phyloP scores from a whole-genome alignment of 805 yeast species.

The Wickerhamomyces xylosicus region DNA sequence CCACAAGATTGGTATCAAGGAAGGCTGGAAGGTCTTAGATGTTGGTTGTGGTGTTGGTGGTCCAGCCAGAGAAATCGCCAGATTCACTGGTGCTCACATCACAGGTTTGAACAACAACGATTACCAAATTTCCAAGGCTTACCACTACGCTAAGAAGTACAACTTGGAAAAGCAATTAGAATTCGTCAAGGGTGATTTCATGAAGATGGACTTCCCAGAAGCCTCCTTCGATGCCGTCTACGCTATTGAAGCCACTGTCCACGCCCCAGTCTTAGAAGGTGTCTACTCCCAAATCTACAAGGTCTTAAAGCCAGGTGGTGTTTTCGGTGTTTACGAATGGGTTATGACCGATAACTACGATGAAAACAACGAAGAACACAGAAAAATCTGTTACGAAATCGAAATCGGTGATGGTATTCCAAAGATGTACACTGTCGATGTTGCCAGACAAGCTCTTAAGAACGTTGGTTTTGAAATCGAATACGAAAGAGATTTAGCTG shows the following conservation, averaged over 20 bases:
- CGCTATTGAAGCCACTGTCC: slow-evolving; percentile 98
- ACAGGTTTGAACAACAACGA: slow-evolving; percentile 95
- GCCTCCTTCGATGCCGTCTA: slow-evolving; percentile 91
- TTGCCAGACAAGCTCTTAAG: slow-evolving; percentile 80
- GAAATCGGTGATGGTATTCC: slow-evolving; percentile 99
- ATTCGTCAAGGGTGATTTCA: slow-evolving; percentile 94
- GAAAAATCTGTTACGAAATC: slow-evolving; percentile 92
- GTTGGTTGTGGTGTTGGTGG: slow-evolving; percentile 99
- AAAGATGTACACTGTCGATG: slow-evolving; percentile 80
- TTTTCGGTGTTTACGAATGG: slow-evolving; percentile 98
- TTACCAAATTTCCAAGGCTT: slow-evolving; percentile 90
- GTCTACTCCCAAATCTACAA: slow-evolving; percentile 91
- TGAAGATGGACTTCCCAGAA: slow-evolving; percentile 95
- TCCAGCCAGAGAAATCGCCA: slow-evolving; percentile 91
- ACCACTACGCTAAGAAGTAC: slow-evolving; percentile 58
- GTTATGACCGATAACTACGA: slow-evolving; percentile 95
- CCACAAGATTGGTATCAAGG: slow-evolving; percentile 66
- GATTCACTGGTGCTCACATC: slow-evolving; percentile 80
- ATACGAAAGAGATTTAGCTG: slow-evolving; percentile 75
- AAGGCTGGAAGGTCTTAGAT: slow-evolving; percentile 81
- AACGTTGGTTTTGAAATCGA: slow-evolving; percentile 80
- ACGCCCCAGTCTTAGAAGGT: slow-evolving; percentile 93
- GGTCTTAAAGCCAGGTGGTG: slow-evolving; percentile 96
- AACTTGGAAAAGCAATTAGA: slow-evolving; percentile 64
- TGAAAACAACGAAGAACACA: slow-evolving; percentile 77